Base-by-base conservation (phyloP, 257 asterid genomes). In the Solanum etuberosum region DNA sequence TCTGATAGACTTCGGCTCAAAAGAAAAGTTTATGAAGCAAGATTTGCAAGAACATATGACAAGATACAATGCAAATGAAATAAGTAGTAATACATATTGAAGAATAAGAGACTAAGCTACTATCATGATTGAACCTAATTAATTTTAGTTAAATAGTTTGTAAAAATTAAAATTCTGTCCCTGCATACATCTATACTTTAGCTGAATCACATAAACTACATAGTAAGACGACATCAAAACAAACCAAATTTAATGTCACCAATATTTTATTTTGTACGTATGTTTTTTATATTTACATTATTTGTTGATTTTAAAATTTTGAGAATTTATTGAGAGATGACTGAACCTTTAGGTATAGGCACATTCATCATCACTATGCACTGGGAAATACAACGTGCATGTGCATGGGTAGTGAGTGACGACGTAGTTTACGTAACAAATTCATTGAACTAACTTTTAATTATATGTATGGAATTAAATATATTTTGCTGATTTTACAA, bases 331-430 rank as follows among this genome's bases (percentile, higher is more conserved):
- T 81, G 85, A 48, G 61, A 12, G 68, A 78, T 43, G 65, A 54
- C 63, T 54, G 63, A 18, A 54, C 63, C n/a, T 54, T 54, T 54
- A 54, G 63, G 63, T 54, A 18, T 46, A 29, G 5, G 5, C 1
- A 42, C 51, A 77, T 74, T 74, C 76, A 37, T 77, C 37, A 77
- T 54, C 63, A 77, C 9, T 15, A 9, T 16, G 34, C n/a, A 77
- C 84, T 15, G 84, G 8, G 61, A 15, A 40, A 54, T 54, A 54
- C 18, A 81, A 20, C 68, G 68, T 48, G 67, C 85, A 80, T 80
- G 85, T 80, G 85, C 85, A 81, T 81, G 85, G 85, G 68, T 81
- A 51, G 68, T 46, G 40, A 78, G 61, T 43, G 65, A 78, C 85
- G 48, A 31, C 42, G 68, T 81, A 48, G 68, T 81, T 81, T 81